phyloP scores from a whole-genome alignment of 805 yeast species.

The Alloascoidea africana region DNA sequence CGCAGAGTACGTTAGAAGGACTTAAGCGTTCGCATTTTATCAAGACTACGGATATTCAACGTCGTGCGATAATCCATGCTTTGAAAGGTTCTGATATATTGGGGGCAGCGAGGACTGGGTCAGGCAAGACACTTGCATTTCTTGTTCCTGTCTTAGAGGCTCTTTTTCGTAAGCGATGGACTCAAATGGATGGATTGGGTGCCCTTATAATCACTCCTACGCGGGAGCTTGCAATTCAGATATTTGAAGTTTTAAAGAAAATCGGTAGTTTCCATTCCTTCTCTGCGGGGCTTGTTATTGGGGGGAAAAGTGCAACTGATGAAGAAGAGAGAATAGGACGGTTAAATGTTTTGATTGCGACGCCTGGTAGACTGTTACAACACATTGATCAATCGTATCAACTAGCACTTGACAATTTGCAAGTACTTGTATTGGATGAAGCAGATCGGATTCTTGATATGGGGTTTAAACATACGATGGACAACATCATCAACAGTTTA shows the following conservation, averaged over 20 bases:
- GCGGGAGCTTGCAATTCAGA: slow-evolving; percentile 82
- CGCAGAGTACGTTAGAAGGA: slow-evolving; percentile 51
- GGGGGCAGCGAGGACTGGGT: slow-evolving; percentile 83
- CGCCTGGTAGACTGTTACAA: slow-evolving; percentile 84
- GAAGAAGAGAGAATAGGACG: slow-evolving; percentile 69
- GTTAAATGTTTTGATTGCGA: slow-evolving; percentile 75
- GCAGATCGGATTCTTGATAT: slow-evolving; percentile 88
- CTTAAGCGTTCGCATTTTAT: slow-evolving; percentile 66
- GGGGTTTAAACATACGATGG: slow-evolving; percentile 80
- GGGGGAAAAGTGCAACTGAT: slow-evolving; percentile 77
- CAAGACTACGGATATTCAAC: slow-evolving; percentile 76
- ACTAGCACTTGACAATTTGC: slow-evolving; percentile 58
- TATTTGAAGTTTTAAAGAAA: slow-evolving; percentile 72
- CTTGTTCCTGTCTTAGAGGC: slow-evolving; percentile 61
- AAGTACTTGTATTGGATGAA: slow-evolving; percentile 73
- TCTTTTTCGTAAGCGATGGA: slow-evolving; percentile 55
- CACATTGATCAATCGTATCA: slow-evolving; percentile 85
- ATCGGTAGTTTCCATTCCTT: slow-evolving; percentile 63
- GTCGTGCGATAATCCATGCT: slow-evolving; percentile 58
- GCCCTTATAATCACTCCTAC: slow-evolving; percentile 87
- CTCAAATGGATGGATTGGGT: slow-evolving; percentile 77
- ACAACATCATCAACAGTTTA: slow-evolving; percentile 61
- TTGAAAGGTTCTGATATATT: slow-evolving; percentile 67
- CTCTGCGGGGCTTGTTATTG: slow-evolving; percentile 85
- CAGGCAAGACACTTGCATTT: slow-evolving; percentile 85